Base-by-base conservation (phyloP, 805 yeast genomes). In the Allodekkera sacchari region DNA sequence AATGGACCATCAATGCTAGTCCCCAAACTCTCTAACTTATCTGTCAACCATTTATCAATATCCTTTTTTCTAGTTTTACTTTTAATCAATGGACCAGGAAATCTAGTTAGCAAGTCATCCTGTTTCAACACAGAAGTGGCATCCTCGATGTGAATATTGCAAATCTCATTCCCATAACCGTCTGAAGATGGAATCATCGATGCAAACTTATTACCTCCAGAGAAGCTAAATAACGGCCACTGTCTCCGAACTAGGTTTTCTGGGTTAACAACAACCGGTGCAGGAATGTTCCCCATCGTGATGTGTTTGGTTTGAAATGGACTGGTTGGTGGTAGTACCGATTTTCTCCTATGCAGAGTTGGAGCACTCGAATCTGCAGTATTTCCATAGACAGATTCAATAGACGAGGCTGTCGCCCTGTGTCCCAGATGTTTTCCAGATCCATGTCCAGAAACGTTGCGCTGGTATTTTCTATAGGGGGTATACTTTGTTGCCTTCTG, bases 211-310 rank as follows among this genome's bases (percentile, higher is more conserved):
- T 57, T 53, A n/a, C 30, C 28, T 14, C 57, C 58, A 18, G 73
- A 62, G 81, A 92, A 85, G 36, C 68, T 64, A 50, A 83, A 80
- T 21, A 85, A 49, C 0, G 95, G 94, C 55, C 80, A 81, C 48
- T 83, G 94, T 33, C 81, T 64, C 28, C 59, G 55, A 16, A 64
- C 53, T 31, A 79, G 52, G 16, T 74, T 69, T 31, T 68, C 70
- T 6, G 83, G 80, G 38, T 75, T 68, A 19, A 59, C 55, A 6
- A 63, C 58, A 24, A 47, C 57, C 2, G 60, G 59, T 3, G 60
- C 60, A 14, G 60, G 59, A 21, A 41, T 47, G n/a, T 25, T 24
- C 22, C 32, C 30, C 12, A 27, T 37, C 10, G 26, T 30, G 19
- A 21, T 18, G 9, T 27, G 33, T 31, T 28, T 35, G 23, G 34